Evolutionary conservation across 495 filamentous ascomycete species (phyloP), one percentile per base, ranked within the genome.

Genomic region (Lasiosphaeris hirsuta): DNA sequence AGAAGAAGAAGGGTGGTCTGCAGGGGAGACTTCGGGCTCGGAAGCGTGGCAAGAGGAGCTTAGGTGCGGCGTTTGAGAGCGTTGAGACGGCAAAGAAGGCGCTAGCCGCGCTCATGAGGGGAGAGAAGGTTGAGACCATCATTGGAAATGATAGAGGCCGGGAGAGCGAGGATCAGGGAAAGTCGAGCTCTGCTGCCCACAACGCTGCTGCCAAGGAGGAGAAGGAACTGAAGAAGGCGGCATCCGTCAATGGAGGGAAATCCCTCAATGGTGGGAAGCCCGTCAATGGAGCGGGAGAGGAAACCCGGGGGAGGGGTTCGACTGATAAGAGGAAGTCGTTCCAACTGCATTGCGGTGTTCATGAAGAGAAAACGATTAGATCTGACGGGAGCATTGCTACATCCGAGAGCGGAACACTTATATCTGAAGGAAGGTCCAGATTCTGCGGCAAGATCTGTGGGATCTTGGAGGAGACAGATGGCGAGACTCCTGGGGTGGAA

Each of bases 11-110:
- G 9, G 70, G n/a, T 23, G 58, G 65, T 2, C 34, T 65, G 33
- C 37, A 38, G 45, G 54, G 35, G 0, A 59, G 43, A 35, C 53
- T 66, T 2, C 50, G 47, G 10, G 47, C 42, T 10, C 50, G 56
- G 10, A 63, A 61, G 9, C 40, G 61, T 34, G 57, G 63, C 14
- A 68, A 73, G 45, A 62, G 68, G 64, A 30, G 64, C 49, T 47
- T 72, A 54, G 65, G 71, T 63, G 73, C 67, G 2, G 70, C 72
- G 7, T 82, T 79, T 57, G 78, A 82, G 61, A 77, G 68, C 43
- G 68, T 79, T 7, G 63, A 64, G 13, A 69, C 56, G 30, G 78
- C 78, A 1, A 66, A 74, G 64, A 64, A 62, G 38, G 75, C 73
- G 0, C 60, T 81, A 18, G 70, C 70, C 13, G 74, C 71, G 51